These are phyloP conservation scores for Paratrypanosoma confusum DNA, from an alignment of 208 protist species.

Conservation along the genomic window DNA sequence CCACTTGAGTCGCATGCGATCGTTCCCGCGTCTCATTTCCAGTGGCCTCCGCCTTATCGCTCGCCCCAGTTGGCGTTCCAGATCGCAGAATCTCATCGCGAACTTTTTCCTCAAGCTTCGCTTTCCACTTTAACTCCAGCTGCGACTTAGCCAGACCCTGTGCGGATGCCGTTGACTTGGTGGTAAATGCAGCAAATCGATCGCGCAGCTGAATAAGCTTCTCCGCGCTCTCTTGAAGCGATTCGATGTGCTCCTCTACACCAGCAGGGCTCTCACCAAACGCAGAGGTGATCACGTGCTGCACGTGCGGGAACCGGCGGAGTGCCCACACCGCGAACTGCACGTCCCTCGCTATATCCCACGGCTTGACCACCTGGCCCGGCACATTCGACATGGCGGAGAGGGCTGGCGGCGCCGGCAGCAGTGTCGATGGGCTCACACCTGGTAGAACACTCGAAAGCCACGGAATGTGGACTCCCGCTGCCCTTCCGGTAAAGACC, in stretches of 20 bases:
- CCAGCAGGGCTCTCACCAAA: slow-evolving; percentile 57
- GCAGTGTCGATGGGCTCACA: slow-evolving; percentile 9
- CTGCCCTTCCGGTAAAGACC: slow-evolving; percentile 27
- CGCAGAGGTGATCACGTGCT: slow-evolving; percentile 34
- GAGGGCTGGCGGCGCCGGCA: slow-evolving; percentile 30
- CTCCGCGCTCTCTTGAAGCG: slow-evolving; percentile 19
- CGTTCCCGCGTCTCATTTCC: too few species aligned
- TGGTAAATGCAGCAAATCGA: slow-evolving; percentile 50
- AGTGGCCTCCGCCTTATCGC: too few species aligned
- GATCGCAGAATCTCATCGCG: too few species aligned
- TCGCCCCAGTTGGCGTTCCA: too few species aligned
- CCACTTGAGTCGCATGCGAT: too few species aligned
- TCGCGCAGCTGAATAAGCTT: slow-evolving; percentile 53
- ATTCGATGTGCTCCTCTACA: slow-evolving; percentile 28
- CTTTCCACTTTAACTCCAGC: too few species aligned
- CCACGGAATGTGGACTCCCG: slow-evolving; percentile 48
- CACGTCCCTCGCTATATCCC: slow-evolving; percentile 22
- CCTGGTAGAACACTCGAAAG: slow-evolving; percentile 32
- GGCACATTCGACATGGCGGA: slow-evolving; percentile 15
- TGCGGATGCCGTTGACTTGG: too few species aligned
- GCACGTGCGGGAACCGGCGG: slow-evolving; percentile 21
- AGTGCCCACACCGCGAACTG: slow-evolving; percentile 20
- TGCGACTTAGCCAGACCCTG: too few species aligned
- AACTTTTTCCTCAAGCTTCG: too few species aligned
- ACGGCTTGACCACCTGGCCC: slow-evolving; percentile 33